Evolutionary conservation across 208 protist genomes (phyloP).

Genomic region (Leishmania mexicana): DNA sequence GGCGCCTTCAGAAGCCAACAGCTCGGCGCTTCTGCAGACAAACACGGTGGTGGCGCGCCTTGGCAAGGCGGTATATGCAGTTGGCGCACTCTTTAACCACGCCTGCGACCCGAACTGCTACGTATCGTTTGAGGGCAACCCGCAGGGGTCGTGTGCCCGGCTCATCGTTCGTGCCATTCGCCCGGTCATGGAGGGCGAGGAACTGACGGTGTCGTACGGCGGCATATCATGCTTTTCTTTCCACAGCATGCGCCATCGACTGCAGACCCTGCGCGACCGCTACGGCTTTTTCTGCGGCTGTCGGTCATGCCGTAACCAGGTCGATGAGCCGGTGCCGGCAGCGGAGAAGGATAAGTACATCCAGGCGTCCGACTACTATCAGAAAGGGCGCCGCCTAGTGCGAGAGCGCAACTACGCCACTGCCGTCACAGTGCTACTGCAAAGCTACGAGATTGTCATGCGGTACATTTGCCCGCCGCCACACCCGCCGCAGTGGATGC

Average conservation of each 20-base stretch:
- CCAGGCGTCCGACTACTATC: constrained; percentile 87
- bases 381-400: constrained; percentile 85
- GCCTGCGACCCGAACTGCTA: constrained; percentile 89
- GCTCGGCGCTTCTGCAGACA: constrained; percentile 41
- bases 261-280: constrained; percentile 61
- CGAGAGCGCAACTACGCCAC: constrained; percentile 75
- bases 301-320: constrained; percentile 54
- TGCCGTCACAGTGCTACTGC: constrained; percentile 80
- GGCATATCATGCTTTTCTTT: constrained; percentile 71
- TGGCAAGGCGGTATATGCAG: constrained; percentile 74
- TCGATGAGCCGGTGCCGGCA: constrained; percentile 68
- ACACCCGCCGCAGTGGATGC: constrained; percentile 78
- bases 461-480: constrained; percentile 85
- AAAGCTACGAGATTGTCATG: constrained; percentile 89
- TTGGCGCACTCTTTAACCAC: constrained; percentile 76
- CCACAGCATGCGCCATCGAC: constrained; percentile 77
- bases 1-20: constrained; percentile 30
- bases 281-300: constrained; percentile 88
- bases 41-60: constrained; percentile 51
- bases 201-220: constrained; percentile 82
- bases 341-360: constrained; percentile 82
- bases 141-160: constrained; percentile 55
- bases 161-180: constrained; percentile 69
- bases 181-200: constrained; percentile 68
- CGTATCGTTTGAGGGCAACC: constrained; percentile 77